Conservation (phyloP, 2,329 filamentous ascomycete genomes). For the Neonectria magnoliae region DNA sequence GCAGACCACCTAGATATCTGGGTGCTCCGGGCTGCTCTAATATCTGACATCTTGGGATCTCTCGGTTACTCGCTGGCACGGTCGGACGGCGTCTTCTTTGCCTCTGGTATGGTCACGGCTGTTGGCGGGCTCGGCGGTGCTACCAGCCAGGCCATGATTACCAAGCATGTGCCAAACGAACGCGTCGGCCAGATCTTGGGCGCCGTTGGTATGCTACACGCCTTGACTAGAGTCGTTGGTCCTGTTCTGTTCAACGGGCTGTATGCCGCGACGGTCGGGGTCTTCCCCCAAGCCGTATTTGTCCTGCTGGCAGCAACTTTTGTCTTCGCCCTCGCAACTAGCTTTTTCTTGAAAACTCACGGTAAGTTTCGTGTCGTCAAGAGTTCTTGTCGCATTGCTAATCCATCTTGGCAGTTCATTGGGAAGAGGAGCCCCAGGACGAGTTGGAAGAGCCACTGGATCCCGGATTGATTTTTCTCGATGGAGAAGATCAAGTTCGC, state of each 20-base stretch:
- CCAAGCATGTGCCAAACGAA: constrained; percentile 89
- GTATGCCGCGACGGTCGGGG: constrained; percentile 82
- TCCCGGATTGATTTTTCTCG: constrained; percentile 28
- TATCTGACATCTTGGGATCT: constrained; percentile 81
- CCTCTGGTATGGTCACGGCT: constrained; percentile 77
- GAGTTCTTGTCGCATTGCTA: constrained; percentile 19
- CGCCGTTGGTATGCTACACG: constrained; percentile 86
- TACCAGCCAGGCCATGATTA: constrained; percentile 83
- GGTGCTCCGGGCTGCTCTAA: constrained; percentile 77
- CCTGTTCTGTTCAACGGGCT: constrained; percentile 88
- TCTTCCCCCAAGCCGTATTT: constrained; percentile 85
- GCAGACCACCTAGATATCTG: constrained; percentile 81
- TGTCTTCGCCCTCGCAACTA: constrained; percentile 69
- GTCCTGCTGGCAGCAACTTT: constrained; percentile 77
- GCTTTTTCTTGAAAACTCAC: constrained; percentile 77
- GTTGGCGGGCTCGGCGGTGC: constrained; percentile 88
- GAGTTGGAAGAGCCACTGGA: constrained; percentile 42
- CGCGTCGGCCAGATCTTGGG: constrained; percentile 88
- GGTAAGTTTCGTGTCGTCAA: constrained; percentile 64
- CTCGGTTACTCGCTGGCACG: constrained; percentile 77
- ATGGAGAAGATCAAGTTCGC: constrained; percentile 45
- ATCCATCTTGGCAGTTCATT: constrained; percentile 44
- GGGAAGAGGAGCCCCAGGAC: constrained; percentile 40
- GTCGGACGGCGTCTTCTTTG: constrained; percentile 71
- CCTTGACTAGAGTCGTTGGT: constrained; percentile 79